Evolutionary conservation across 768 basidiomycete species (phyloP).

Genomic region (Trametopsis cervina): DNA sequence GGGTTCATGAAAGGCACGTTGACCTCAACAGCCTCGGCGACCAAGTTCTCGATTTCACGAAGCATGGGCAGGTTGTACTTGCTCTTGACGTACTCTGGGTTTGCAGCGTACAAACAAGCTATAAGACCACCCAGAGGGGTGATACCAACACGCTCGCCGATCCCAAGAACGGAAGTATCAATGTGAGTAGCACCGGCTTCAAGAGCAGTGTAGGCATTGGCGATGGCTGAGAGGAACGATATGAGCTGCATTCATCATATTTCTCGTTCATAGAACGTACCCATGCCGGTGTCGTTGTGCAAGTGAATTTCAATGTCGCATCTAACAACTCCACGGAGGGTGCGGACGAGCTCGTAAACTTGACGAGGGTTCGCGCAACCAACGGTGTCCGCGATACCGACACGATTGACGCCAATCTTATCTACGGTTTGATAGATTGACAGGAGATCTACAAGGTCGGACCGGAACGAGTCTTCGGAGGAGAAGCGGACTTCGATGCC

Average conservation of each 20-base stretch:
- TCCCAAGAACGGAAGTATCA: conserved; percentile 96
- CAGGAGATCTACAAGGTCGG: conserved; percentile 95
- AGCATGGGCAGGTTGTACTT: conserved; percentile 99
- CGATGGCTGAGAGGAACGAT: conserved; percentile 60
- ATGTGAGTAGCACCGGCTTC: conserved; percentile 99
- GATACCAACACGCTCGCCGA: conserved; percentile 98
- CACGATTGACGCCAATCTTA: conserved; percentile 98
- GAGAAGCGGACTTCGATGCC: conserved; percentile 97
- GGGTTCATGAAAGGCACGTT: conserved; percentile 97
- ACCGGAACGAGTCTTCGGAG: conserved; percentile 99
- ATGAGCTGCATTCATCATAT: neutral
- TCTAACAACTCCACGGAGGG: conserved; percentile 89
- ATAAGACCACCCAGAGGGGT: conserved; percentile 96
- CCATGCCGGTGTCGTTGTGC: conserved; percentile 98
- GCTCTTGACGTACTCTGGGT: conserved; percentile 98
- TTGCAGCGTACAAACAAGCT: conserved; percentile 92
- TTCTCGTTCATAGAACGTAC: conserved; percentile 30
- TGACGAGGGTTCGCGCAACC: conserved; percentile 98
- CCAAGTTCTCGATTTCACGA: conserved; percentile 97
- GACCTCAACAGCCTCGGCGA: conserved; percentile 98
- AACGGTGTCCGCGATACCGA: conserved; percentile 98
- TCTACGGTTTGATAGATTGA: conserved; percentile 99
- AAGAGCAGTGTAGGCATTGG: conserved; percentile 96
- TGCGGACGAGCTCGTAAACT: conserved; percentile 96
- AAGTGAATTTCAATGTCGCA: conserved; percentile 99